Base-by-base conservation (phyloP, 73 alveolate genomes). In the Stentor roeselii region DNA sequence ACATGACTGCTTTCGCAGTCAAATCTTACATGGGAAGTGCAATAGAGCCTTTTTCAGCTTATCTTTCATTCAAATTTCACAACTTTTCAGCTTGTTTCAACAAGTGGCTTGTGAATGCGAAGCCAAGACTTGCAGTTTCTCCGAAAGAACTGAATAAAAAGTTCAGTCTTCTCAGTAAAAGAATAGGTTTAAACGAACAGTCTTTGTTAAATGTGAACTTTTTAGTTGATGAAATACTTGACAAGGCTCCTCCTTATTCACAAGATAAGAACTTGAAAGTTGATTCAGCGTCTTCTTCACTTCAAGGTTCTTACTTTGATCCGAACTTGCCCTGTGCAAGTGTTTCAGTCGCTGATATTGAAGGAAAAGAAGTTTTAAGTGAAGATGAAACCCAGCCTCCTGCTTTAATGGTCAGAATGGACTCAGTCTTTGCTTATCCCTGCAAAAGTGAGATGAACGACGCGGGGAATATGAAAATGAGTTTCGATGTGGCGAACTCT, bases 211-310 rank as follows among this genome's bases (percentile, higher is more conserved):
- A 78, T 59, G 38, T 15, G 15, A 78, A 78, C 31, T 78, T 40
- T 40, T 27, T 21, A 3, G 86, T 78, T 30, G 86, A 78, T 36
- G 86, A 78, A 30, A 78, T 78, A 3, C 34, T 78, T 31, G 78
- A 39, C 37, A 78, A 40, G 78, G 67, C 86, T 78, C 86, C 86
- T 4, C 86, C 86, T 6, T 78, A 78, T 78, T 40, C 38, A 3
- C 80, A 67, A 27, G 80, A 67, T 27, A 34, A n/a, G 14, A 32
- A 34, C 11, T n/a, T 15, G 42, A 32, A 21, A 67, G 80, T 21
- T 27, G 80, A 21, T 21, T 21, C n/a, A 30, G 21, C 14, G 27
- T 40, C 80, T 67, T 21, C 41, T 1, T 27, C 42, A 15, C 11
- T 67, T 30, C 80, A 67, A 1, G 14, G 50, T 1, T 67, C 80